Evolutionary conservation across 768 basidiomycete species (phyloP), one percentile per base, ranked within the genome.

Genomic region (Tylopilus rubrobrunneus): DNA sequence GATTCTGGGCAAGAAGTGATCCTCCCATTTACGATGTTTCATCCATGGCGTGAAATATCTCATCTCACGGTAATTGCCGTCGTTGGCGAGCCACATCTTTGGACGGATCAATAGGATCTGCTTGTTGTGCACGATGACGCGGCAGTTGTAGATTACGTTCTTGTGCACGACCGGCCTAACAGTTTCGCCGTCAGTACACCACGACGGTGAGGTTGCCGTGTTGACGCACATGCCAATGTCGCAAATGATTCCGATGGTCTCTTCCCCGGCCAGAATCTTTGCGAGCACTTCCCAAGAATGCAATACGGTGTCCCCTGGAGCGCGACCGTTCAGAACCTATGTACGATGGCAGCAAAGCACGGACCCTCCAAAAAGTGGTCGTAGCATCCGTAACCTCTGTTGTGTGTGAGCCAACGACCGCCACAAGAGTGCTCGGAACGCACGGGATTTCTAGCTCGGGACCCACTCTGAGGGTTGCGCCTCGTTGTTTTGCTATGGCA

Each of bases 21-120:
- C 92, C 68, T 98, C 97, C 72, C 83, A 87, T 67, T 93, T 80
- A 29, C 86, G 81, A 65, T 90, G 89, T 67, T 94, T 96, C 65
- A 76, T 73, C 96, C 97, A 99, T 0, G 97, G 94, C 2, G 96
- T 93, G 63, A 99, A 99, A 68, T 92, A 91, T 14, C 89, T 74
- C 63, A 88, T 74, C 67, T 87, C 85, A 27, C 97, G 88, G 69
- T 99, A 99, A 66, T 98, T 98, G 4, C 97, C 97, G 63, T 97
- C 93, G 66, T 98, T 98, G 1, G 97, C 97, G 43, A 99, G 78
- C 97, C 97, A 99, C 95, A 99, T 95, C 76, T 98, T 99, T 0
- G 97, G 97, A 23, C 97, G 85, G 58, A 99, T 98, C 57, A 98
- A 83, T 1, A 98, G 73, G 55, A 99, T 94, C 73, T 91, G 81